Conservation (phyloP, 306 rosid species). For the Corylus avellana region DNA sequence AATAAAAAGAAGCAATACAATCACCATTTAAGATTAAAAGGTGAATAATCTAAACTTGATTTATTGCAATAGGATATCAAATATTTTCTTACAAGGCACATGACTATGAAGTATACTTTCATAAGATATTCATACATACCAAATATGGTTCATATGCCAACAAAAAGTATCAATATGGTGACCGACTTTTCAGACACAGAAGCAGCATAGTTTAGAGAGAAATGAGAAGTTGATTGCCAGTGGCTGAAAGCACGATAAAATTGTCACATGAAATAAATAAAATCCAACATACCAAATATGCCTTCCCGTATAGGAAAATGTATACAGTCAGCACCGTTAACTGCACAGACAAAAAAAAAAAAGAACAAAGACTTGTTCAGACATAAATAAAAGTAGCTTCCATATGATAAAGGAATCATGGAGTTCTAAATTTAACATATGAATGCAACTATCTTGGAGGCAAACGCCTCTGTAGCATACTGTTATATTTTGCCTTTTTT, state of each 20-base stretch:
- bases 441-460: neutral
- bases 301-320: slow-evolving; percentile 80
- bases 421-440: neutral
- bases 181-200: neutral
- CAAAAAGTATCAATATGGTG: neutral
- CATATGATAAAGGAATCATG: neutral
- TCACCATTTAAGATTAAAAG: neutral
- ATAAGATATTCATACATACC: neutral
- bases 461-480: neutral
- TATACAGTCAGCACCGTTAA: slow-evolving; percentile 86
- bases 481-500: neutral
- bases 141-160: neutral
- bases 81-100: neutral
- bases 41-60: neutral
- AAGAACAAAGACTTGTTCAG: slow-evolving; percentile 22
- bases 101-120: neutral
- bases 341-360: slow-evolving; percentile 54
- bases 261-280: neutral
- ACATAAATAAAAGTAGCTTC: slow-evolving; percentile 16
- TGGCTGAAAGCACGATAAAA: neutral
- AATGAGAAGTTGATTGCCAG: neutral
- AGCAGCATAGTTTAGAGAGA: neutral
- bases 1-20: neutral
- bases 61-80: neutral
- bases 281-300: slow-evolving; percentile 71